Conservation (phyloP, 1,284 basidiomycete species). For the Stereum hirsutum region DNA sequence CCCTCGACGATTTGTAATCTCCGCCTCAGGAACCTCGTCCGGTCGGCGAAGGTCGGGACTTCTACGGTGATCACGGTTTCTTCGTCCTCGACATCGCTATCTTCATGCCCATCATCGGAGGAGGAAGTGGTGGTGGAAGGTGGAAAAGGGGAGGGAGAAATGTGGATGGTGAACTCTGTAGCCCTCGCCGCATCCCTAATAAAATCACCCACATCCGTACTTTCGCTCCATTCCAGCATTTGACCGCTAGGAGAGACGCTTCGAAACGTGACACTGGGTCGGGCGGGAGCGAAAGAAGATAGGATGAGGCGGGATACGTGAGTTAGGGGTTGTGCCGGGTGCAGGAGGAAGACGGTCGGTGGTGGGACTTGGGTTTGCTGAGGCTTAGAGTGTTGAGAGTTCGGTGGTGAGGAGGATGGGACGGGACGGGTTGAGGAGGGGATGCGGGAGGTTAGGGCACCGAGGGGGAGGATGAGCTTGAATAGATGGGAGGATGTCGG, state of each 20-base stretch:
- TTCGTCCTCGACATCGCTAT: constrained; percentile 3
- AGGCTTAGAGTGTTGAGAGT: constrained; percentile 13
- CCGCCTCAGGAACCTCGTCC: constrained; percentile 51
- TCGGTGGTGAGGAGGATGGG: constrained; percentile 9
- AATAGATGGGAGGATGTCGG: constrained; percentile 58
- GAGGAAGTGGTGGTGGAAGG: not conserved
- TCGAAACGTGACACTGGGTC: constrained; percentile 35
- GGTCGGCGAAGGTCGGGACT: constrained; percentile 54
- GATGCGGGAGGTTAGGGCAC: constrained; percentile 15
- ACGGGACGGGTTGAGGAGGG: no score
- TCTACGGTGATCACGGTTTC: constrained; percentile 36
- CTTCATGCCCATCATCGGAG: constrained; percentile 1
- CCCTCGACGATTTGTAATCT: constrained; percentile 32
- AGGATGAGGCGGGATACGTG: constrained; percentile 44
- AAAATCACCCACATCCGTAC: constrained; percentile 61
- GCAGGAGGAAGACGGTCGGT: constrained; percentile 50
- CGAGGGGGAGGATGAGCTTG: constrained; percentile 53
- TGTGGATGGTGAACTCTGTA: constrained; percentile 45
- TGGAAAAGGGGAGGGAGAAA: constrained; percentile 16
- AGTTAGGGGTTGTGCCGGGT: constrained; percentile 51
- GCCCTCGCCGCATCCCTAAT: constrained; percentile 51
- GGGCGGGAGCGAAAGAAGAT: constrained; percentile 28
- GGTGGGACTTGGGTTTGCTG: no score
- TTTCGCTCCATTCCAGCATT: constrained; percentile 50
- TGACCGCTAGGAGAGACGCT: constrained; percentile 28